Base-by-base conservation (phyloP, 2,329 filamentous ascomycete genomes). In the Diaporthe sp. region DNA sequence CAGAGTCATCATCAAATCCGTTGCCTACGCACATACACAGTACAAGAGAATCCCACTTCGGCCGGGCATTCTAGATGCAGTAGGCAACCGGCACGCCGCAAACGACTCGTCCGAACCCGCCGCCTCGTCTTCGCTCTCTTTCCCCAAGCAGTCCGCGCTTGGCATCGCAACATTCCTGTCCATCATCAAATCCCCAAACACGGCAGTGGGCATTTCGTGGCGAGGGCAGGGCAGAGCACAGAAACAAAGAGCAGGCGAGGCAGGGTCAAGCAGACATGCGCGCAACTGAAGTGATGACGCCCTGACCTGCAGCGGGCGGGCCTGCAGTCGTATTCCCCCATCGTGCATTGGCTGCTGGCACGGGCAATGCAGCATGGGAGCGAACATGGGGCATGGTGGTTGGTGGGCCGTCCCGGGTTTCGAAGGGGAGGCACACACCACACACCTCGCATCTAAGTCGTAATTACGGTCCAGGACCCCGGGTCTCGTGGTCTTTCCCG, bases 391-490 rank as follows among this genome's bases (percentile, higher is more conserved):
- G 20, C 15, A 31, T 44, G 13, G 37, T 20, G 39, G 28, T 31
- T 31, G 42, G 42, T 49, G 42, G 61, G 44, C 25, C 44, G 25
- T 47, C 10, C 61, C 61, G 39, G 61, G 42, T 47, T 63, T 63
- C 60, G 61, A 17, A 9, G 20, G 22, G 10, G 15, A 31, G 31
- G 17, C 55, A n/a, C 34, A 39, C 57, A 22, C 42, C 57, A 22
- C 42, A 37, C 44, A 67, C 65, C 65, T 68, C 65, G 65, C 47
- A 28, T 68, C 65, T 68, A 68, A 68, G 47, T 49, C 65, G 65
- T 68, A 68, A 53, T 53, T 68, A 53, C 65, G 65, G 47, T 17
- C 44, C 65, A 25, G 7, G 3, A 53, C 1, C 31, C 61, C 63
- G 44, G 44, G 31, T 37, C 47, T 68, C 63, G 63, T 68, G 44